Evolutionary conservation across 805 yeast genomes (phyloP), one percentile per base, ranked within the genome.

Genomic region (Aciculoconidium aculeatum): DNA sequence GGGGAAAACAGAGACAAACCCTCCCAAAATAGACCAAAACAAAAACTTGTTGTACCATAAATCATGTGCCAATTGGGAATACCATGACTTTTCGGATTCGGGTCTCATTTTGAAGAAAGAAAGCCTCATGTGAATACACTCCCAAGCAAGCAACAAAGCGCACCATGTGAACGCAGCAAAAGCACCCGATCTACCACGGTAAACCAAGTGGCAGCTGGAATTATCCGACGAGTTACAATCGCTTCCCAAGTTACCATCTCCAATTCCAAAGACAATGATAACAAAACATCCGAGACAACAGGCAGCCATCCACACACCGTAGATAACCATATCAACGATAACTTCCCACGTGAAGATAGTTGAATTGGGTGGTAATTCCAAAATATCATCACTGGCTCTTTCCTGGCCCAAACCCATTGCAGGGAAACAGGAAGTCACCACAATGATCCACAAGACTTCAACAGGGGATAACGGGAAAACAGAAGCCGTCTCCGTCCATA

Each of bases 401-500:
- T 61, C 67, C 39, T 60, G 66, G 25, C 60, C 60, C 36, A 55
- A 50, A 2, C 60, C 61, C 60, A 55, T 55, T 15, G 61, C 61
- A 23, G 60, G 61, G 48, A 55, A 54, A 36, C 60, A 54, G 4
- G 61, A 53, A 4, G 61, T 55, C 6, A 54, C 56, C 13, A 55
- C 59, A 33, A 55, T 47, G 28, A 55, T 47, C 61, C 59, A 55
- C 31, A 55, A 49, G 13, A 52, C 58, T 40, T 54, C 56, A 23
- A 55, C 61, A 5, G 61, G 88, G 1, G 61, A 44, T 23, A 58
- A 41, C 10, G 62, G 63, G 41, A 58, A 58, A n/a, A 57, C 62
- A 3, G 31, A 30, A 51, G 4, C 62, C 61, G 13, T 44, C 34
- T 4, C 44, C 40, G 34, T 58, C 63, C 30, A 54, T 42, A 26